These are phyloP conservation scores for Colletotrichum sp. DNA, from an alignment of 2,329 filamentous ascomycete species.

Conservation along the genomic window DNA sequence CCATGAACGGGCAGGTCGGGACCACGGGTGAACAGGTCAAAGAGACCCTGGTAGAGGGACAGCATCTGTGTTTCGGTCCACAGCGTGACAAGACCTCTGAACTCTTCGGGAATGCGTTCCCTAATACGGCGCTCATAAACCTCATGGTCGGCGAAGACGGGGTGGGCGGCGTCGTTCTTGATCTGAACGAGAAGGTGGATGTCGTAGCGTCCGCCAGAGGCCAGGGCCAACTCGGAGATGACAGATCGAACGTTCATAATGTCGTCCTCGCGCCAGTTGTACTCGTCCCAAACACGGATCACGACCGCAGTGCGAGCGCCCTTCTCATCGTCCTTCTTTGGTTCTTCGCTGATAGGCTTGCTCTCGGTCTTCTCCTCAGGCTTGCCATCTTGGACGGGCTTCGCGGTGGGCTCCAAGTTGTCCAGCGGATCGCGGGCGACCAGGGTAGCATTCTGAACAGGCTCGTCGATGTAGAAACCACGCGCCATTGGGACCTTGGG, in stretches of 20 bases:
- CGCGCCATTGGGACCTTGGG: slow-evolving; percentile 44
- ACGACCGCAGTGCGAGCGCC: slow-evolving; percentile 76
- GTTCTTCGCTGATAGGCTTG: slow-evolving; percentile 20
- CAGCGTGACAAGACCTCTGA: slow-evolving; percentile 84
- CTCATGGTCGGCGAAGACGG: slow-evolving; percentile 78
- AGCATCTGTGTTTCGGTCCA: slow-evolving; percentile 97
- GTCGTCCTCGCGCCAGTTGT: slow-evolving; percentile 79
- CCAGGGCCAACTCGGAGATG: slow-evolving; percentile 80
- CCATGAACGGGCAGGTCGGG: slow-evolving; percentile 82
- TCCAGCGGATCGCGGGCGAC: slow-evolving; percentile 12
- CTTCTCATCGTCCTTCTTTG: slow-evolving; percentile 32
- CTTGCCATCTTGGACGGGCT: background rate
- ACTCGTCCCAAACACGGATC: slow-evolving; percentile 83
- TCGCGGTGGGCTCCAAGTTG: slow-evolving; percentile 9
- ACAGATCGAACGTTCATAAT: slow-evolving; percentile 83
- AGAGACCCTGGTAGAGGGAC: slow-evolving; percentile 85
- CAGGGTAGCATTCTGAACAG: slow-evolving; percentile 27
- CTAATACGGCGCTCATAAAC: slow-evolving; percentile 71
- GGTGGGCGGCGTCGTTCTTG: slow-evolving; percentile 74
- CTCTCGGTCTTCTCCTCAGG: background rate
- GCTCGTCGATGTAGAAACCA: slow-evolving; percentile 57
- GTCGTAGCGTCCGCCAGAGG: slow-evolving; percentile 86
- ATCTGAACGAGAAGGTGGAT: slow-evolving; percentile 87
- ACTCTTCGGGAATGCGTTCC: slow-evolving; percentile 79
- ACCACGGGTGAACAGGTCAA: slow-evolving; percentile 73